Percentiles rank a stretch among this genome's conserved stretches.
phyloP scores from a whole-genome alignment of 768 basidiomycete species.

The Hortiboletus campestris region DNA sequence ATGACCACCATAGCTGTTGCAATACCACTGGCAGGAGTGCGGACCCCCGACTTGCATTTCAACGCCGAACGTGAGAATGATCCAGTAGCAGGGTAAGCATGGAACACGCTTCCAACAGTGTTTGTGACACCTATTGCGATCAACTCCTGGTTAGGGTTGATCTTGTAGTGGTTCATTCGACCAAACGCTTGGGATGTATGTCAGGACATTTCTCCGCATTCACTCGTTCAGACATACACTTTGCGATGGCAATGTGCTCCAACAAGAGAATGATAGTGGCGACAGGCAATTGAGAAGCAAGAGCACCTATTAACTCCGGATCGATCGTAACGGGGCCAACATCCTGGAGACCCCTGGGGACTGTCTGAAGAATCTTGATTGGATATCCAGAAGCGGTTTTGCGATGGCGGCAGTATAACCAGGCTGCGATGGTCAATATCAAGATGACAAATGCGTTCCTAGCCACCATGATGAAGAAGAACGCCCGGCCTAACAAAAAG shows the following conservation, averaged over 20 bases:
- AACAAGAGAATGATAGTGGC: slow-evolving; percentile 87
- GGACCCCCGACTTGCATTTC: slow-evolving; percentile 95
- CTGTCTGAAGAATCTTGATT: slow-evolving; percentile 77
- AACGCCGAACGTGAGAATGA: slow-evolving; percentile 98
- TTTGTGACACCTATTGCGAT: slow-evolving; percentile 98
- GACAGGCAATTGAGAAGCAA: slow-evolving; percentile 75
- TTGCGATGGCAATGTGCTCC: slow-evolving; percentile 97
- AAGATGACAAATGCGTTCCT: slow-evolving; percentile 88
- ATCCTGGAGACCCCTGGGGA: slow-evolving; percentile 81
- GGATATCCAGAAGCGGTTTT: slow-evolving; percentile 63
- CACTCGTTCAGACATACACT: slow-evolving; percentile 52
- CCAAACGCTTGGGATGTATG: slow-evolving; percentile 71
- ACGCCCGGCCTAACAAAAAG: slow-evolving; percentile 48
- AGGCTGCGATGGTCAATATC: slow-evolving; percentile 83
- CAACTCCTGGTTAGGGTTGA: slow-evolving; percentile 90
- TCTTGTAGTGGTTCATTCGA: slow-evolving; percentile 92
- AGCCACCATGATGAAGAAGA: slow-evolving; percentile 78
- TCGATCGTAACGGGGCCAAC: slow-evolving; percentile 48
- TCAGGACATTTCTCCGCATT: slow-evolving; percentile 9
- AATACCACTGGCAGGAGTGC: slow-evolving; percentile 89
- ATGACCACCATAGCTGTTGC: slow-evolving; percentile 85
- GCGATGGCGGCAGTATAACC: slow-evolving; percentile 74
- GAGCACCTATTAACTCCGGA: slow-evolving; percentile 53
- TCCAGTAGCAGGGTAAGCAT: slow-evolving; percentile 94
- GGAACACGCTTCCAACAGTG: slow-evolving; percentile 85